Conservation (phyloP, 805 yeast genomes). For the Candida incommunis region DNA sequence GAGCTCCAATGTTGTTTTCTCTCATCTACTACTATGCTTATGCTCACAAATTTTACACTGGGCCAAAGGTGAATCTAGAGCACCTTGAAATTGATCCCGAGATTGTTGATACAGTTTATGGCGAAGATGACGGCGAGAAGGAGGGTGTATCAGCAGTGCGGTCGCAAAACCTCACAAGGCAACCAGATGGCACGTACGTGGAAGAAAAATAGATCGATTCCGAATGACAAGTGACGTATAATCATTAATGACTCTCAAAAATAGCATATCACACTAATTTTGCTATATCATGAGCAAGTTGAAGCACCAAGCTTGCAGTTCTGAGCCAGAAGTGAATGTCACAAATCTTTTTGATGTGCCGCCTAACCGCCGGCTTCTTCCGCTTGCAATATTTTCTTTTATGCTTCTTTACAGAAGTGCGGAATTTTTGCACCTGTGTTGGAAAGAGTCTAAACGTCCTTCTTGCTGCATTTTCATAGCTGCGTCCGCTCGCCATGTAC, state of each 20-base stretch:
- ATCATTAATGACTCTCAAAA: no score
- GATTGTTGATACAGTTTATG: neutral
- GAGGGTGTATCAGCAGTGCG: neutral
- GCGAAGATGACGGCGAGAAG: neutral
- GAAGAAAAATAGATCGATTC: neutral
- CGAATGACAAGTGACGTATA: no score
- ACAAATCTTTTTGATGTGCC: no score
- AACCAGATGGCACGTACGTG: neutral
- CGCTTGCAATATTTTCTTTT: no score
- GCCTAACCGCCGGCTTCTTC: no score
- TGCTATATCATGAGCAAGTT: neutral
- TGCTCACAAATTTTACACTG: slow-evolving; percentile 47
- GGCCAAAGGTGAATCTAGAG: slow-evolving; percentile 43
- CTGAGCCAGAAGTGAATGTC: neutral
- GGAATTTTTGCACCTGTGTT: no score
- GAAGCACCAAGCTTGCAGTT: neutral
- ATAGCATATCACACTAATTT: no score
- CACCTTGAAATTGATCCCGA: neutral
- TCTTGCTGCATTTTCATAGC: no score
- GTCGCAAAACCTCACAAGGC: neutral
- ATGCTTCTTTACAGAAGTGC: no score
- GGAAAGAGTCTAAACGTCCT: no score
- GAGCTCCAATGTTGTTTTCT: slow-evolving; percentile 43
- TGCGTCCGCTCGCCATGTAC: no score
- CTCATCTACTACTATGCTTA: slow-evolving; percentile 34